Evolutionary conservation across 2,329 filamentous ascomycete genomes (phyloP), one percentile per base, ranked within the genome.

Genomic region (Aureobasidium sp.): DNA sequence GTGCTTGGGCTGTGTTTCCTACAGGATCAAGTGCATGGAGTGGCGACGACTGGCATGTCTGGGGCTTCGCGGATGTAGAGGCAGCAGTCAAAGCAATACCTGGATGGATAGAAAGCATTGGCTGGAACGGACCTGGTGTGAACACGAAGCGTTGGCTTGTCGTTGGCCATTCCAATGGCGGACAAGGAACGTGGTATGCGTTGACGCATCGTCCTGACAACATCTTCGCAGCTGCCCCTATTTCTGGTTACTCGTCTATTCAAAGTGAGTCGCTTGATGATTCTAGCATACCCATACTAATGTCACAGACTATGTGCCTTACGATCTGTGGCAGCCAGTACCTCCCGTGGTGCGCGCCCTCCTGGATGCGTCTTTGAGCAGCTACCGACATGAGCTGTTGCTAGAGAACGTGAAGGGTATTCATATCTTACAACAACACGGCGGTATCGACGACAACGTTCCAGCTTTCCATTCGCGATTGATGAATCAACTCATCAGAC

Each of bases 21-120:
- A 81, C 79, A 3, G 83, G 83, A 25, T 81, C 80, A 17, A 85
- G 82, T 20, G 71, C 80, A 6, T 85, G 83, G 83, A 82, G 80
- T 66, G 79, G 80, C 27, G 83, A 86, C 69, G 83, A 85, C 67
- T 85, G 83, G 83, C 83, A 85, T 68, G 78, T 74, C 5, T 85
- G 82, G 81, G 83, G 82, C 0, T 79, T 80, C 65, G 74, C 78
- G 22, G 83, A 86, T 69, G 75, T 82, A 31, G 76, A 83, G 70
- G 80, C 80, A 65, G 81, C 82, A 3, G 69, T 84, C 6, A 67
- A 68, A 5, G 76, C 78, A 37, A 78, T 85, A 45, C 71, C 76
- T 17, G 62, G 70, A 22, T 85, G 83, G 82, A 80, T 82, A n/a
- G 61, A 74, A 22, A 65, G 70, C 11, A 71, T 76, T 34, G 68